Evolutionary conservation across 192 early-diverging fungal species (phyloP), one percentile per base, ranked within the genome.

Genomic region (Coemansia sp.): DNA sequence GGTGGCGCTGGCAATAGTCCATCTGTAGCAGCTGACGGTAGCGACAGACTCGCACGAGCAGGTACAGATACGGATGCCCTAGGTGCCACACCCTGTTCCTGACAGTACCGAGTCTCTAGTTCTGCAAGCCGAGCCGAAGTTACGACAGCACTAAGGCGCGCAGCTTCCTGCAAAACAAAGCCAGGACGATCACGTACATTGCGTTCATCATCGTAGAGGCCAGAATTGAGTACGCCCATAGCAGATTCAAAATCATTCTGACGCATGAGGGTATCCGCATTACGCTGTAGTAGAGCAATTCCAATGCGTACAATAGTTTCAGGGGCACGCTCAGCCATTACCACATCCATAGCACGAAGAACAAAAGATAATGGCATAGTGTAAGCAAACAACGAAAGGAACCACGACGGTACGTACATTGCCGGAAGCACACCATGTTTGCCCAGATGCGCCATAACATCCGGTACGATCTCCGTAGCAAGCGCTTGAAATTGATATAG

Each of bases 351-450:
- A 32, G 96, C 93, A 20, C 97, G 88, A 63, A 95, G 85, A 8
- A 98, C 94, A 57, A 95, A 73, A 17, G 88, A 84, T 57, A 97
- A 83, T 29, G 97, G 97, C 76, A 95, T 96, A 4, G 92, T 89
- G 83, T 96, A 97, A 2, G 97, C 95, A 86, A 99, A 99, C 31
- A 96, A 76, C 0, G 97, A 95, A 70, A 99, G 82, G 80, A 96
- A 97, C 97, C 97, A 99, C 67, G 95, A 94, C 0, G 94, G 93
- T 4, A 93, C 95, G 61, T 93, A 99, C 93, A 95, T 96, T 39
- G 88, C 88, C 0, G 90, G 79, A 42, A 89, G 66, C 33, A 98
- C 86, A 39, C 90, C 88, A 27, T 90, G 87, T 33, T 62, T 54
- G 1, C 85, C 84, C 20, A 99, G 78, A 70, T 99, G 97, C n/a